phyloP scores from a whole-genome alignment of 177 flowering plant species.

The Vitis hybrid region DNA sequence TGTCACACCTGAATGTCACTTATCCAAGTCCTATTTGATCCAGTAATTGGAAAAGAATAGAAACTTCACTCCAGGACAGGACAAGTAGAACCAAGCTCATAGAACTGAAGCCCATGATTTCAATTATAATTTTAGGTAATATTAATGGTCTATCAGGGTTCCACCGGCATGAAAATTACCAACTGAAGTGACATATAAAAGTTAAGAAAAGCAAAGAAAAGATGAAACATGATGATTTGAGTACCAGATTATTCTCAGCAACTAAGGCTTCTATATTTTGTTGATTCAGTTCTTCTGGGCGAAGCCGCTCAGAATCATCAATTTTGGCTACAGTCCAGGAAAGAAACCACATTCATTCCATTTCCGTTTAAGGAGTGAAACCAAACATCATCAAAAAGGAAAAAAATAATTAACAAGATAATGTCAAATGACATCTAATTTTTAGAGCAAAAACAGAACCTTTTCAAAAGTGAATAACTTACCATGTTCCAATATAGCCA shows the following conservation, averaged over 20 bases:
- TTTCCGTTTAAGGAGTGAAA: background rate
- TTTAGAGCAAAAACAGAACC: too few relatives aligned
- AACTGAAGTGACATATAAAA: background rate
- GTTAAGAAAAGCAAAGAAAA: constrained; percentile 1
- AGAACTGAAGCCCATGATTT: background rate
- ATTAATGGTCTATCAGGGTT: background rate
- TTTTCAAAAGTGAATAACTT: too few relatives aligned
- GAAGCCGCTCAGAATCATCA: constrained; percentile 79
- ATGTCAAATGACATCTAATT: too few relatives aligned
- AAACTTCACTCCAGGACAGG: background rate
- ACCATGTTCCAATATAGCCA: too few relatives aligned
- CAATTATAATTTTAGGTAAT: background rate
- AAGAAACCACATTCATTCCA: background rate
- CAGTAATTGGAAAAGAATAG: background rate
- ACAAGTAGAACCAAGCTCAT: background rate
- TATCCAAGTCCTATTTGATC: background rate
- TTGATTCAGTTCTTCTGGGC: constrained; percentile 97
- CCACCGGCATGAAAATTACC: background rate
- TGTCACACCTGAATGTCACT: background rate
- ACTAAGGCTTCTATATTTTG: constrained; percentile 97
- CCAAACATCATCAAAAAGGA: too few relatives aligned
- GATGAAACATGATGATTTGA: background rate
- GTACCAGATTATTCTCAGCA: constrained; percentile 94
- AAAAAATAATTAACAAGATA: background rate
- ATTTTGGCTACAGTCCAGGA: constrained; percentile 48